Evolutionary conservation across 371 early-diverging fungal species (phyloP).

Genomic region (Actinomortierella ambigua): DNA sequence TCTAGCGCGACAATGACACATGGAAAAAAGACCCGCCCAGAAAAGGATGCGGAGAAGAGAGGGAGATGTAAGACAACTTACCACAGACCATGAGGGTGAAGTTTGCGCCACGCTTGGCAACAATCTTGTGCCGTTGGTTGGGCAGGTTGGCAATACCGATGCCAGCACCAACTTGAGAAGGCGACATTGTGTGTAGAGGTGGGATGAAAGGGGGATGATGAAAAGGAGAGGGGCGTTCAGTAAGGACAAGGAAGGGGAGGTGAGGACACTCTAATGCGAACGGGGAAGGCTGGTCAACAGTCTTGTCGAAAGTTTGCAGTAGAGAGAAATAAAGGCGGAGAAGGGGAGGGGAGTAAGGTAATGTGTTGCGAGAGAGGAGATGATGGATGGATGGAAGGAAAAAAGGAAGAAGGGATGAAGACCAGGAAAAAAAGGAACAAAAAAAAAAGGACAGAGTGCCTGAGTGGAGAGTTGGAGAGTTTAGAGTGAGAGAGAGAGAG

Average conservation of each 20-base stretch:
- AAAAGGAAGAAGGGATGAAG: background rate
- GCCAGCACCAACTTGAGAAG: constrained; percentile 64
- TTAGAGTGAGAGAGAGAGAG: constrained; percentile 1
- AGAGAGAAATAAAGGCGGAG: background rate
- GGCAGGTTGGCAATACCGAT: constrained; percentile 99
- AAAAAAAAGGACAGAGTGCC: constrained; percentile 2
- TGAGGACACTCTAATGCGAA: background rate
- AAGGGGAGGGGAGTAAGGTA: background rate
- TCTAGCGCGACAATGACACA: no score
- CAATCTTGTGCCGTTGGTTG: constrained; percentile 97
- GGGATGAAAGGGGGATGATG: background rate
- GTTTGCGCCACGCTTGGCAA: constrained; percentile 91
- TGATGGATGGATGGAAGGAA: background rate
- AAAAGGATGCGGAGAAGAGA: no score
- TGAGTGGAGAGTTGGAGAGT: background rate
- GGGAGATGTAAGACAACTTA: constrained; percentile 45
- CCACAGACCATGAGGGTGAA: constrained; percentile 98
- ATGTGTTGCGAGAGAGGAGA: background rate
- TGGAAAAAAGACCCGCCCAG: no score
- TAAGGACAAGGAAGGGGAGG: background rate
- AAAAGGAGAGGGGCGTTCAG: background rate
- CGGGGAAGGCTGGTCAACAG: no score
- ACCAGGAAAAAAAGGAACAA: background rate
- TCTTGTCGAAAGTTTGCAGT: no score
- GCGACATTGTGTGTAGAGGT: constrained; percentile 46